A percentile compares a stretch with the other conserved stretches of the same genome.
Conservation (phyloP, 1,139 yeast genomes). For the Pichia sp. region DNA sequence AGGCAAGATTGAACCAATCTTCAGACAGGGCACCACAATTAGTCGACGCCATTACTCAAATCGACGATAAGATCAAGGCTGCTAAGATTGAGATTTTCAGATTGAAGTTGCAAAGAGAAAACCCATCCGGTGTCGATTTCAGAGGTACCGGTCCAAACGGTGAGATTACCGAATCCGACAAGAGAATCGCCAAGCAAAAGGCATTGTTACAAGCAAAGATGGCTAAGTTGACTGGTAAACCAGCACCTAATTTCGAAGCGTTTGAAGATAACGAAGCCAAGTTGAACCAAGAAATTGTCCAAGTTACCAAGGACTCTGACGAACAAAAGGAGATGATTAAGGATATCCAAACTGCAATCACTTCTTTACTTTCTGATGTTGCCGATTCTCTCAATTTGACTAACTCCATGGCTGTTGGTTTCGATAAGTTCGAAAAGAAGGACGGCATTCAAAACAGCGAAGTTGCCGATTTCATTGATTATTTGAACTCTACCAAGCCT, state of each 20-base stretch:
- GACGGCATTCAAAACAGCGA: conserved; percentile 65
- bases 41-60: conserved; percentile 49
- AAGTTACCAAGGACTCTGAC: conserved; percentile 53
- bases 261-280: conserved; percentile 55
- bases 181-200: conserved; percentile 73
- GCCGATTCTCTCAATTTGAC: conserved; percentile 44
- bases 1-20: conserved; percentile 50
- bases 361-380: conserved; percentile 67
- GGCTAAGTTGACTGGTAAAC: conserved; percentile 88
- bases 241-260: conserved; percentile 46
- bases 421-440: conserved; percentile 83
- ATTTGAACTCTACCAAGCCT: conserved; percentile 41
- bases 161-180: conserved; percentile 75
- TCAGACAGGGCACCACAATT: conserved; percentile 71
- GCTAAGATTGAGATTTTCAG: conserved; percentile 66
- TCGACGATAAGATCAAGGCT: conserved; percentile 68
- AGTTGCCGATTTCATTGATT: conserved; percentile 62
- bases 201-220: conserved; percentile 77
- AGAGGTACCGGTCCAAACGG: conserved; percentile 88
- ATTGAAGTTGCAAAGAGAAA: conserved; percentile 49
- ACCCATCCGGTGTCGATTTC: conserved; percentile 67
- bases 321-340: conserved; percentile 57
- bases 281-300: conserved; percentile 53
- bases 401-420: conserved; percentile 50
- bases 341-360: conserved; percentile 75